phyloP scores from a whole-genome alignment of 2,329 filamentous ascomycete species.

The Colletotrichum filicis region DNA sequence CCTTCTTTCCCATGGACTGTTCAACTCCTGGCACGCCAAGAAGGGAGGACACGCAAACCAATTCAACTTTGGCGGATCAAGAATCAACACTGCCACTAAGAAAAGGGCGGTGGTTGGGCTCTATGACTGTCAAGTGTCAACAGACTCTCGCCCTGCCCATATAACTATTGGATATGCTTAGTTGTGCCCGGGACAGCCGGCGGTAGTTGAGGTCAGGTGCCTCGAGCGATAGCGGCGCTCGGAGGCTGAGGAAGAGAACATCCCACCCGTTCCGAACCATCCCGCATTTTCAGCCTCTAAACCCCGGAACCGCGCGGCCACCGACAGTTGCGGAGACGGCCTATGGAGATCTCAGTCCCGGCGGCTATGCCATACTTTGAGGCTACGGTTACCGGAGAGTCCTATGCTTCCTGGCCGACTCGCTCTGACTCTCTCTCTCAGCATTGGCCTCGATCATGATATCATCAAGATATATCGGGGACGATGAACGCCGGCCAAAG shows the following conservation, averaged over 20 bases:
- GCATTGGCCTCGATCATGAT: not conserved
- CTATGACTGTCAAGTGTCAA: not conserved
- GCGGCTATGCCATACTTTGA: not conserved
- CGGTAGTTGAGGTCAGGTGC: not conserved
- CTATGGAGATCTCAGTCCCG: constrained; percentile 8
- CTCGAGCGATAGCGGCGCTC: not conserved
- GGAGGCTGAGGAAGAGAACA: not conserved
- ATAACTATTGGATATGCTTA: not conserved
- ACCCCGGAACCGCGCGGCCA: constrained; percentile 23
- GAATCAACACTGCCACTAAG: not conserved
- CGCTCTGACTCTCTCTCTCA: not conserved
- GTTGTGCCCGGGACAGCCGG: constrained; percentile 1
- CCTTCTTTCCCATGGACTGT: not conserved
- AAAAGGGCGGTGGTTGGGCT: not conserved
- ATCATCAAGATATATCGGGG: not conserved
- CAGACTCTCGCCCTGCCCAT: not conserved
- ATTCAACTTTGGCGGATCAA: not conserved
- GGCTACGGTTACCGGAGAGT: not conserved
- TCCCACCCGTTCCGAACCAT: constrained; percentile 21
- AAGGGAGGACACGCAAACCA: not conserved
- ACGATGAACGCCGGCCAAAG: not conserved
- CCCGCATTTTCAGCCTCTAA: constrained; percentile 14
- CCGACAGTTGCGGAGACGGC: not conserved
- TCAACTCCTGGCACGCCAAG: not conserved
- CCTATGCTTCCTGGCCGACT: too few species aligned